Evolutionary conservation across 805 yeast genomes (phyloP), one percentile per base, ranked within the genome.

Genomic region (Suhomyces sp.): DNA sequence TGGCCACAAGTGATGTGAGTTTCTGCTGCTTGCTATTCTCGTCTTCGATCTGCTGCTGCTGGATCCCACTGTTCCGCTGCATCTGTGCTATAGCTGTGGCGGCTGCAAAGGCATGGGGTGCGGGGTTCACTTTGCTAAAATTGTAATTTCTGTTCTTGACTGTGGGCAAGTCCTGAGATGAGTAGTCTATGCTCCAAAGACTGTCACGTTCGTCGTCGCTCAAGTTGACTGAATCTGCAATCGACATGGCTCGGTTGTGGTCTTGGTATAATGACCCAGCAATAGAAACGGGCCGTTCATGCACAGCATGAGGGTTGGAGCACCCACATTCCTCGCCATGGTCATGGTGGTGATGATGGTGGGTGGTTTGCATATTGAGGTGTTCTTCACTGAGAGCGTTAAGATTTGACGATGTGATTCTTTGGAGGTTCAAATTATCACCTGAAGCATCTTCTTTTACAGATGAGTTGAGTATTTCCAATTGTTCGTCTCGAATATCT

Each of bases 21-120:
- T 69, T 58, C 54, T 68, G 75, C 52, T 69, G 74, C 46, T 72
- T 72, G 51, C 53, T 53, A 24, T 56, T 59, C 27, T 65, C 71
- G 35, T 58, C 57, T 29, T 65, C 67, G 13, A 59, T 47, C 15
- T 58, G 37, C 21, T 60, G 60, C 46, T 55, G 56, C 46, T 55
- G 56, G 33, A 51, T 52, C 13, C 48, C 52, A 31, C 59, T 61
- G 52, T 58, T 62, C 35, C 63, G 66, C 48, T 69, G 80, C 73
- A 86, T 82, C 29, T 85, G 83, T 17, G 82, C 82, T 47, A 82
- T 67, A 0, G 86, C 83, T 41, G 82, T 75, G 2, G 83, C 83
- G 3, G 91, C 90, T 1, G 85, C 84, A 62, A 70, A 71, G 2
- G 89, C 81, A 5, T 90, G 91, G 0, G 91, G 90, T 0, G 93